phyloP scores from a whole-genome alignment of 331 rosid species.

The Malus hybrid region DNA sequence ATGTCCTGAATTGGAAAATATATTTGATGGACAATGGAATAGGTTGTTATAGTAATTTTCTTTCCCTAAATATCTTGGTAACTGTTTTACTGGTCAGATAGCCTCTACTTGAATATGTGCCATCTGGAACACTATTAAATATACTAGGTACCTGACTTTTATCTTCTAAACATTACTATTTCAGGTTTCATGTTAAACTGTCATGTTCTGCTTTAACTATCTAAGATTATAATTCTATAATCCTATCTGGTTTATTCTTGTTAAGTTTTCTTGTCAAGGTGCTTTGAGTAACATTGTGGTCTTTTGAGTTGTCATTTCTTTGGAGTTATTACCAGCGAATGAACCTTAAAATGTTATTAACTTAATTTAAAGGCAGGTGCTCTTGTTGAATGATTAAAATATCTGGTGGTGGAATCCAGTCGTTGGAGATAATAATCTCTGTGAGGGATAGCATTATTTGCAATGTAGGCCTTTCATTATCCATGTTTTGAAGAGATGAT shows the following conservation, averaged over 20 bases:
- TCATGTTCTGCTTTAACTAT: background rate
- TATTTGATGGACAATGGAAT: constrained; percentile 71
- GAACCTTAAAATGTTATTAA: background rate
- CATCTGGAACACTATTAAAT: background rate
- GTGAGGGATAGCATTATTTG: background rate
- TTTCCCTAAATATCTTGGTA: constrained; percentile 20
- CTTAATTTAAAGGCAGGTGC: background rate
- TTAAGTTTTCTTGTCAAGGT: background rate
- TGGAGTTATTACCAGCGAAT: background rate
- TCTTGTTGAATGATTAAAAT: background rate
- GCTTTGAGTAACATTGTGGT: background rate
- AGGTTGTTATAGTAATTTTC: constrained; percentile 50
- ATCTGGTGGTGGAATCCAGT: background rate
- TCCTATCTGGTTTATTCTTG: background rate
- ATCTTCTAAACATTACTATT: background rate
- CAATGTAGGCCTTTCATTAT: background rate
- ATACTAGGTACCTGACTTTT: background rate
- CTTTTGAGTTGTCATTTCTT: background rate
- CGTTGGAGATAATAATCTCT: background rate
- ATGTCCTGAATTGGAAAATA: constrained; percentile 79
- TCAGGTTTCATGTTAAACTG: background rate
- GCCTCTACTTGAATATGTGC: constrained; percentile 1
- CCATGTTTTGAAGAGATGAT: background rate
- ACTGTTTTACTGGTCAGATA: constrained; percentile 8
- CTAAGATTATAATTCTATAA: background rate